These are phyloP conservation scores for Vigna radiata DNA, from an alignment of 306 rosid species.

Conservation along the genomic window DNA sequence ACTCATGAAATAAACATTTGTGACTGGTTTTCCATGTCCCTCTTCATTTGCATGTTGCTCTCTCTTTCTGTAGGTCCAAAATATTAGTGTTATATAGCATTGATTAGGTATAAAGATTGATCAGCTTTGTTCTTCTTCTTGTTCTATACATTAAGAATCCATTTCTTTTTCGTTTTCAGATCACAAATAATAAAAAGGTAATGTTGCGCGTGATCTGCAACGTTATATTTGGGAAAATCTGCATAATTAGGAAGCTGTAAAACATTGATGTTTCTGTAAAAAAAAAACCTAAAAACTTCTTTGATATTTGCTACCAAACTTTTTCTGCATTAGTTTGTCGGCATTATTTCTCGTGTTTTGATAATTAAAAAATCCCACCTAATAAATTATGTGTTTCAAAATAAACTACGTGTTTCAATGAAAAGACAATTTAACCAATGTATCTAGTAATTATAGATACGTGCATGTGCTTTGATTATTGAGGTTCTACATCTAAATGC, in stretches of 20 bases:
- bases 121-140: neutral
- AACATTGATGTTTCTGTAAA: slow-evolving; percentile 37
- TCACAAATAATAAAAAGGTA: neutral
- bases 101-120: neutral
- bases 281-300: slow-evolving; percentile 54
- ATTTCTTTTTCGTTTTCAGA: neutral
- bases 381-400: slow-evolving; percentile 23
- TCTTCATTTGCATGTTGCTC: slow-evolving; percentile 20
- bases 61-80: slow-evolving; percentile 1
- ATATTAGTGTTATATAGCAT: neutral
- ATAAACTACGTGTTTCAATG: slow-evolving; percentile 8
- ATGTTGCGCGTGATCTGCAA: slow-evolving; percentile 21
- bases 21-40: slow-evolving; percentile 66
- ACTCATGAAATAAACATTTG: slow-evolving; percentile 51
- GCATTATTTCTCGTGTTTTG: slow-evolving; percentile 41
- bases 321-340: slow-evolving; percentile 53
- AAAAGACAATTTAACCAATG: neutral
- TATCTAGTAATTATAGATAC: neutral
- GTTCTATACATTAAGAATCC: neutral
- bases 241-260: slow-evolving; percentile 17
- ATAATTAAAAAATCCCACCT: slow-evolving; percentile 36
- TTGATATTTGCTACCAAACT: slow-evolving; percentile 40
- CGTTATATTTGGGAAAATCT: neutral
- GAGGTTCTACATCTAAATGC: neutral
- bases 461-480: slow-evolving; percentile 2